Conservation (phyloP, 2,329 filamentous ascomycete species). For the Hymenoscyphus salicellus region DNA sequence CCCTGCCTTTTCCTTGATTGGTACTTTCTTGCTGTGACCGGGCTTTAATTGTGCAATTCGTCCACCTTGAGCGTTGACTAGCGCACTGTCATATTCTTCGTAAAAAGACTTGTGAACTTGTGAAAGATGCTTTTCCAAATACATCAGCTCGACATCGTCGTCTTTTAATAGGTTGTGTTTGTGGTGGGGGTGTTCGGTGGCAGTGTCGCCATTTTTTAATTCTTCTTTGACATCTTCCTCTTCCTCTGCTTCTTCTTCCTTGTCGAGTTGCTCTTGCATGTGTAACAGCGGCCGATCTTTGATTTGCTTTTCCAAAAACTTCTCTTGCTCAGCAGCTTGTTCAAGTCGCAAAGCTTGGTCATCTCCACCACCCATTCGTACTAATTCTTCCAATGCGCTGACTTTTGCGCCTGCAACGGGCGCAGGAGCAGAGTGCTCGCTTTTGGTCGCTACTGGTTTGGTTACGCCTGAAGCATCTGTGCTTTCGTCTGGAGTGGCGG, state of each 20-base stretch:
- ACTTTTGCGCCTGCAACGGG: conserved; percentile 17
- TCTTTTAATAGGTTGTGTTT: conserved; percentile 80
- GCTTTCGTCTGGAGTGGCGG: neutral
- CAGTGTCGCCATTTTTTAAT: conserved; percentile 39
- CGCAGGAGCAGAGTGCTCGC: neutral
- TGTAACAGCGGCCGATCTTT: conserved; percentile 85
- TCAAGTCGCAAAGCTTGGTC: conserved; percentile 66
- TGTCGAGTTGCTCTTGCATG: conserved; percentile 87
- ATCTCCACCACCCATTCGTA: conserved; percentile 71
- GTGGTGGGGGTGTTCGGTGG: conserved; percentile 37
- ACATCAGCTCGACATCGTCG: conserved; percentile 77
- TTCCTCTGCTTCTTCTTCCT: conserved; percentile 65
- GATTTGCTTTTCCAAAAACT: conserved; percentile 82
- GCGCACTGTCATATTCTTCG: conserved; percentile 67
- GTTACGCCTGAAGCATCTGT: neutral
- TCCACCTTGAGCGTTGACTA: conserved; percentile 40
- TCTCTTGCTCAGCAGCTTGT: conserved; percentile 82
- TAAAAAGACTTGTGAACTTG: conserved; percentile 78
- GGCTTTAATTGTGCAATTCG: conserved; percentile 40
- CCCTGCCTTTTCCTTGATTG: conserved; percentile 39
- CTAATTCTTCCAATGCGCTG: conserved; percentile 66
- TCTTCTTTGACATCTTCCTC: conserved; percentile 38
- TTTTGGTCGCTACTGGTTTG: conserved; percentile 10
- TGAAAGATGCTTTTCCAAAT: conserved; percentile 72
- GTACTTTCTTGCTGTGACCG: conserved; percentile 43